Base-by-base conservation (phyloP, 2,329 filamentous ascomycete species). In the Paraphoma sp. region DNA sequence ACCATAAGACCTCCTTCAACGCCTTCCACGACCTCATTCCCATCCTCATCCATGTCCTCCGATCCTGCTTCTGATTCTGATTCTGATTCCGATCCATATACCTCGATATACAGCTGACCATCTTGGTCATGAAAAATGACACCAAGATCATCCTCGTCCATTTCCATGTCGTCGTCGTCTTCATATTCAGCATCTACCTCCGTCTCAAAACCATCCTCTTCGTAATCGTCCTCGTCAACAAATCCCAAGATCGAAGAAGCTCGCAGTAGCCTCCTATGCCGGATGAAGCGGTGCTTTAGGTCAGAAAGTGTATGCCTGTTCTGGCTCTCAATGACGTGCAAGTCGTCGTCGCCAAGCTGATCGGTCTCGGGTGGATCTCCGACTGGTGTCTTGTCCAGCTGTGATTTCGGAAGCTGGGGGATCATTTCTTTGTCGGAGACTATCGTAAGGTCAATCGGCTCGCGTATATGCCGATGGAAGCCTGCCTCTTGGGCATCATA, bases 401-500 rank as follows among this genome's bases (percentile, higher is more conserved):
- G 17, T 7, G 30, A 36, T 36, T 36, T 36, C 33, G 18, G 9
- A 18, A n/a, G 18, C 9, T 11, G 16, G 36, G 18, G 6, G 18
- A 23, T 45, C 18, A 3, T 17, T 53, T 12, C 4, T 44, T n/a
- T 49, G 53, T 49, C 30, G 10, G 16, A 36, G 9, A 8, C 12
- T 4, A 33, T 30, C 31, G 6, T 18, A 23, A 43, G 36, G 3
- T n/a, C 36, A 6, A 11, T 40, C 38, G 10, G 40, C 16, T 45
- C 9, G 47, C 36, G 1, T 9, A 68, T 51, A 31, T 61, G 58
- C n/a, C 69, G 67, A 8, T 44, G 51, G 40, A 76, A 76, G 4
- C 73, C 72, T 0, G 70, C 48, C 3, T 91, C 90, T 77, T 57
- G 51, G n/a, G 66, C 59, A n/a, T 72, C 58, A 57, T 70, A 77